These are phyloP conservation scores for Ottelia alismoides DNA, from an alignment of 106 monocot genomes.

Conservation along the genomic window DNA sequence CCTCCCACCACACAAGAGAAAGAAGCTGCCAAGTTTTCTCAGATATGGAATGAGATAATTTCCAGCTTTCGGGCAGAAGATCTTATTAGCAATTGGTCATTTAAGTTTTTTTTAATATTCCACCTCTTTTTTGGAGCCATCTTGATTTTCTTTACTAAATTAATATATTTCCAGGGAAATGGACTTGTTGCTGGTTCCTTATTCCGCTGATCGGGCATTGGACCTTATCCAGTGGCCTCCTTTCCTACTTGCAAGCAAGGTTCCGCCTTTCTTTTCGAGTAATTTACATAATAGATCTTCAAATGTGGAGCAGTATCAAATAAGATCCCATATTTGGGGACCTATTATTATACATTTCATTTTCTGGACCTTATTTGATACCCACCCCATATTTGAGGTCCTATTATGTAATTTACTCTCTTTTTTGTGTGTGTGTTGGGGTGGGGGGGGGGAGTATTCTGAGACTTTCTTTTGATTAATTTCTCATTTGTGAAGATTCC, in stretches of 20 bases:
- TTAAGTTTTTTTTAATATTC: background rate
- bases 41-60: constrained; percentile 90
- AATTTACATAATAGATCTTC: too few species aligned
- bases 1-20: constrained; percentile 28
- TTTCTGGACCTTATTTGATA: too few species aligned
- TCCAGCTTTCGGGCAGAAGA: constrained; percentile 86
- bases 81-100: constrained; percentile 62
- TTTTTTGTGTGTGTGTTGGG: too few species aligned
- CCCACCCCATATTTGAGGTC: too few species aligned
- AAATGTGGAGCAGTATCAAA: too few species aligned
- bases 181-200: constrained; percentile 90
- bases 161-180: constrained; percentile 90
- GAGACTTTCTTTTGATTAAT: background rate
- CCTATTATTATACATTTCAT: too few species aligned
- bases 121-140: too few species aligned
- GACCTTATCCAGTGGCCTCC: constrained; percentile 90
- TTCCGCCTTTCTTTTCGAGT: too few species aligned
- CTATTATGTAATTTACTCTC: too few species aligned
- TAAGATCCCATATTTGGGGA: too few species aligned
- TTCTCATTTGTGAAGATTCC: constrained; percentile 63
- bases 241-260: constrained; percentile 96
- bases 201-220: constrained; percentile 65
- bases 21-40: constrained; percentile 73
- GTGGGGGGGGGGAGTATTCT: too few species aligned
- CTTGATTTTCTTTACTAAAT: too few species aligned